Base-by-base conservation (phyloP, 192 early-diverging fungal species). In the Mortierella hygrophila region DNA sequence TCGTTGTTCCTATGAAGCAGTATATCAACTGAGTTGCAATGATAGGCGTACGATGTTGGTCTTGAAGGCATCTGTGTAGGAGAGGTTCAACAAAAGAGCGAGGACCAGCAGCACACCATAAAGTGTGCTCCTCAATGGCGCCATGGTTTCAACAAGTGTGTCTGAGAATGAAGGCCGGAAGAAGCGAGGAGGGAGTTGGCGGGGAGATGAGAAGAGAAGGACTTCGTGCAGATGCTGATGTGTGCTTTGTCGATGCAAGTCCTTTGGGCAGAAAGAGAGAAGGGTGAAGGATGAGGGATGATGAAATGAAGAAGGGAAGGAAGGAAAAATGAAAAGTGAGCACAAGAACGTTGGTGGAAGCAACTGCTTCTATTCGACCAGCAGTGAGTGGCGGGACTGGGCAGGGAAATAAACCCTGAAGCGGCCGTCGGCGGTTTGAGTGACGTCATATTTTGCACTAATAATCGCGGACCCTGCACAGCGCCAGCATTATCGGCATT, bases 1-100 rank as follows among this genome's bases (percentile, higher is more conserved):
- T 26, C 6, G 60, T 65, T 65, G 4, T 32, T 32, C 11, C 10
- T 65, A 32, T 52, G 49, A 65, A 10, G 60, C 10, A 60, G n/a
- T 23, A 26, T 60, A 15, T 35, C n/a, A 60, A 60, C 23, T 6
- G 23, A 52, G 49, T 52, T 52, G 49, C 15, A 47, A 74, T 18
- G 1, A 29, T 26, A 29, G n/a, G 49, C 83, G 35, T 85, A 70
- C 83, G 73, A 85, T 80, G 3, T n/a, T n/a, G 11, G 57, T 7
- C 49, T 55, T 79, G 70, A 85, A 85, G 29, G 83, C 83, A 3
- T 85, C 78, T 44, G 83, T 79, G 68, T 29, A 71, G 8, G 73
- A 70, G 54, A 85, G 60, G 11, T 85, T 68, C 54, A 80, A 44
- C 21, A 85, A 40, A 4, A 63, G 37, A 40, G 57, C n/a, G 40